phyloP scores from a whole-genome alignment of 495 filamentous ascomycete genomes.

The Extremus antarcticus region DNA sequence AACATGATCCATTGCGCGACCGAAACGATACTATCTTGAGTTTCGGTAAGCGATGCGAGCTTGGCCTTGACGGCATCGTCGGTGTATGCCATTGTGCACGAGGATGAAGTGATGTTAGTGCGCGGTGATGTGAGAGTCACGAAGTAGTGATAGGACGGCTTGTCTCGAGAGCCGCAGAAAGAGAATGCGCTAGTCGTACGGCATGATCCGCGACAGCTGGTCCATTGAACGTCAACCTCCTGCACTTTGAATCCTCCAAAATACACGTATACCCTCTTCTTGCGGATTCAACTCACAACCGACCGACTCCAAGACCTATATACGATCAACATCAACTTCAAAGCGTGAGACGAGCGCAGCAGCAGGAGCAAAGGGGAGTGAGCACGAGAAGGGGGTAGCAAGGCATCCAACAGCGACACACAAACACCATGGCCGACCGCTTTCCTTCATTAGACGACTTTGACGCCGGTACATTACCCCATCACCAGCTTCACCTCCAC shows the following conservation, averaged over 20 bases:
- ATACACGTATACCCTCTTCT: too few relatives aligned
- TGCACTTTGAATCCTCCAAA: background rate
- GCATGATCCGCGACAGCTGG: background rate
- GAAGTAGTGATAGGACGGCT: too few relatives aligned
- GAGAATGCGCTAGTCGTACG: background rate
- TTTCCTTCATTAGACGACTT: conserved; percentile 97
- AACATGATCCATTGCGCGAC: conserved; percentile 99
- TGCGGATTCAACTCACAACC: too few relatives aligned
- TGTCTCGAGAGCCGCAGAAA: background rate
- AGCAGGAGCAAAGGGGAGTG: too few relatives aligned
- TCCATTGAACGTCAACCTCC: background rate
- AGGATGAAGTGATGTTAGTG: too few relatives aligned
- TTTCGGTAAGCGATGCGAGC: conserved; percentile 89
- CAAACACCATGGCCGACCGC: conserved; percentile 71
- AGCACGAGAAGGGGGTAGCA: background rate
- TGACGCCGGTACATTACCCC: conserved; percentile 58
- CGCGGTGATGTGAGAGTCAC: too few relatives aligned
- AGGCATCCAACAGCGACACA: background rate
- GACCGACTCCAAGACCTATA: too few relatives aligned
- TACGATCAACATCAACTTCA: background rate
- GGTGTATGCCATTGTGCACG: conserved; percentile 83
- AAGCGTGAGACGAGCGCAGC: background rate
- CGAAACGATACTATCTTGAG: conserved; percentile 87
- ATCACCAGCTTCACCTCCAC: conserved; percentile 20
- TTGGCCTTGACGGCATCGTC: conserved; percentile 90